Evolutionary conservation across 371 early-diverging fungal species (phyloP).

Genomic region (Fennellomyces sp.): DNA sequence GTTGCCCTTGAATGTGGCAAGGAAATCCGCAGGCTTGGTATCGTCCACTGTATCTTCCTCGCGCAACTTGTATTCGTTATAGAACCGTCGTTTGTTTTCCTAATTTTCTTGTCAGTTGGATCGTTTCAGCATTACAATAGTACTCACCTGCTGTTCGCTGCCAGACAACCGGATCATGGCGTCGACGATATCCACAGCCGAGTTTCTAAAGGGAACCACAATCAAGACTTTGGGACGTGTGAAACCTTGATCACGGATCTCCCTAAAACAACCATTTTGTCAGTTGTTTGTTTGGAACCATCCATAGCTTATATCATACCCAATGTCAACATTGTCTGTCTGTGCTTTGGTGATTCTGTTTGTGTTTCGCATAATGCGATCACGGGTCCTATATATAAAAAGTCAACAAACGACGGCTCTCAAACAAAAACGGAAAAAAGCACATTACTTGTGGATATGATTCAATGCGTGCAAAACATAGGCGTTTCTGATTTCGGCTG

Average conservation of each 20-base stretch:
- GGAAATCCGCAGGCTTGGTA: slow-evolving; percentile 82
- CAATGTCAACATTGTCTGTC: slow-evolving; percentile 45
- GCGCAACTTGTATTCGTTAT: slow-evolving; percentile 70
- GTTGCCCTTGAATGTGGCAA: slow-evolving; percentile 89
- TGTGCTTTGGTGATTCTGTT: slow-evolving; percentile 67
- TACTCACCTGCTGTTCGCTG: slow-evolving; percentile 68
- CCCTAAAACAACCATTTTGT: slow-evolving; percentile 40
- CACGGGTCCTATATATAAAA: slow-evolving; percentile 53
- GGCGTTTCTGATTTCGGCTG: slow-evolving; percentile 67
- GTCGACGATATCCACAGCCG: slow-evolving; percentile 80
- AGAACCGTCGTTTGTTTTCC: slow-evolving; percentile 82
- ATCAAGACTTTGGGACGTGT: slow-evolving; percentile 93
- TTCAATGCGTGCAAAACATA: slow-evolving; percentile 89
- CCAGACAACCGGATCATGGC: slow-evolving; percentile 77
- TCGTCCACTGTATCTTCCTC: slow-evolving; percentile 61
- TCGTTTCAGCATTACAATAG: no score
- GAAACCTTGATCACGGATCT: slow-evolving; percentile 93
- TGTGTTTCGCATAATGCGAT: slow-evolving; percentile 82
- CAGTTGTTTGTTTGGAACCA: not conserved
- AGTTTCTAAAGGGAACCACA: slow-evolving; percentile 86
- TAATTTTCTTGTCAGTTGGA: slow-evolving; percentile 16
- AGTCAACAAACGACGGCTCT: not conserved
- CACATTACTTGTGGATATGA: slow-evolving; percentile 80
- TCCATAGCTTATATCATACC: slow-evolving; percentile 24
- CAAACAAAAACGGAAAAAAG: not conserved